Percentiles rank a stretch among this genome's conserved stretches.
phyloP scores from a whole-genome alignment of 1,139 yeast genomes.

The Saccharomyces hybrid region DNA sequence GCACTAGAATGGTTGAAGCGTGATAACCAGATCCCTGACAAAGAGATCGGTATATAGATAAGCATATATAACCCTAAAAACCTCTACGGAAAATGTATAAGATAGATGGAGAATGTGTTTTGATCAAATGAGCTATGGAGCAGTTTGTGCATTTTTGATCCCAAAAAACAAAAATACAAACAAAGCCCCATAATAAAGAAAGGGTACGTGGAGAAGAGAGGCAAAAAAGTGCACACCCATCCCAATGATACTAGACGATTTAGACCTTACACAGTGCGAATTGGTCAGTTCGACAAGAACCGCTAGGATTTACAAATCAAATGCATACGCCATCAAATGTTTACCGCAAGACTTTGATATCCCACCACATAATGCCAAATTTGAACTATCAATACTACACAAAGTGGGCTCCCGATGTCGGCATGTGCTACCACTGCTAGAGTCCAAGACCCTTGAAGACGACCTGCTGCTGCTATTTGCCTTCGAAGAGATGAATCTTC shows the following conservation, averaged over 20 bases:
- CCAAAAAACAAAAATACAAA: background rate
- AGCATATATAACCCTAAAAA: background rate
- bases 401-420: constrained; percentile 9
- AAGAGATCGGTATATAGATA: background rate
- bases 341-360: constrained; percentile 17
- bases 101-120: background rate
- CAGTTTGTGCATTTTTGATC: background rate
- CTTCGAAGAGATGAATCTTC: constrained; percentile 16
- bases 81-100: background rate
- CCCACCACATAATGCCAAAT: constrained; percentile 28
- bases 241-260: background rate
- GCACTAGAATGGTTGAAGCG: constrained; percentile 57
- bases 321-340: constrained; percentile 17
- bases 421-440: constrained; percentile 19
- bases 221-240: background rate
- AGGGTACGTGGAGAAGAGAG: background rate
- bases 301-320: constrained; percentile 19
- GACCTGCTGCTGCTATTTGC: constrained; percentile 18
- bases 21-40: constrained; percentile 32
- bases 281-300: constrained; percentile 18
- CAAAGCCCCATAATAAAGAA: background rate
- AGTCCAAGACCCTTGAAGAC: constrained; percentile 10
- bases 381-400: constrained; percentile 22
- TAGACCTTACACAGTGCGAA: constrained; percentile 6
- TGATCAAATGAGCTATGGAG: background rate